Percentiles rank a stretch among this genome's conserved stretches.
These are phyloP conservation scores for Juglanconis oblonga DNA, from an alignment of 2,329 filamentous ascomycete species.

Conservation along the genomic window DNA sequence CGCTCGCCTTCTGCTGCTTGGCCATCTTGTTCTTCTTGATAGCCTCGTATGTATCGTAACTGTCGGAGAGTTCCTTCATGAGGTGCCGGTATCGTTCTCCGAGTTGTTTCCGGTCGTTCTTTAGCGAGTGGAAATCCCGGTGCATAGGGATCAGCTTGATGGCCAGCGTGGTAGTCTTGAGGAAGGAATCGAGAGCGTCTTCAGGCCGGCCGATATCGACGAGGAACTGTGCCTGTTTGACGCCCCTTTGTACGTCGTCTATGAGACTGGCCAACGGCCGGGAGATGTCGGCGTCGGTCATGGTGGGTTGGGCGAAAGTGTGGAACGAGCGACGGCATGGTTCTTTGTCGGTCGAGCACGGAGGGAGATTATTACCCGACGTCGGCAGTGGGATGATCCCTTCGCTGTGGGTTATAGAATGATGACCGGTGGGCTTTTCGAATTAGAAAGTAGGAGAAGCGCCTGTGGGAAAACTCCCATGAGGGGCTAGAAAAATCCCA, in stretches of 20 bases:
- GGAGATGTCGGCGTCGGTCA: constrained; percentile 44
- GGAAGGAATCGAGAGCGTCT: constrained; percentile 77
- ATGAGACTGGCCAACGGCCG: constrained; percentile 53
- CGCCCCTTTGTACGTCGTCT: constrained; percentile 48
- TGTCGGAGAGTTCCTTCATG: constrained; percentile 46
- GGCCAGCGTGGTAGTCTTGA: constrained; percentile 73
- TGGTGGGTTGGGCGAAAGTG: constrained; percentile 36
- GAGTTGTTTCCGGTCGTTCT: constrained; percentile 49
- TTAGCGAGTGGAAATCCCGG: constrained; percentile 67
- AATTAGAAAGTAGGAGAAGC: background rate
- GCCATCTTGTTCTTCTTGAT: background rate
- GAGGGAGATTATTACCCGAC: constrained; percentile 32
- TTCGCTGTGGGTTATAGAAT: too few species aligned
- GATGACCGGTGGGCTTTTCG: too few species aligned
- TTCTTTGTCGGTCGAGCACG: constrained; percentile 42
- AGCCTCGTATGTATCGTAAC: constrained; percentile 42
- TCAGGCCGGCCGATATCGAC: constrained; percentile 67
- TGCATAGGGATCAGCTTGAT: constrained; percentile 74
- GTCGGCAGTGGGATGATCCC: background rate
- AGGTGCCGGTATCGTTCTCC: constrained; percentile 48
- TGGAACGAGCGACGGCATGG: background rate
- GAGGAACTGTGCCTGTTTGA: constrained; percentile 59
- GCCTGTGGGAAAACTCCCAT: background rate
- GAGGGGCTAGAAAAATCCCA: background rate
- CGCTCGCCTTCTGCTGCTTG: background rate